Evolutionary conservation across 2,329 filamentous ascomycete genomes (phyloP), one percentile per base, ranked within the genome.

Genomic region (Clarireedia monteithiana): DNA sequence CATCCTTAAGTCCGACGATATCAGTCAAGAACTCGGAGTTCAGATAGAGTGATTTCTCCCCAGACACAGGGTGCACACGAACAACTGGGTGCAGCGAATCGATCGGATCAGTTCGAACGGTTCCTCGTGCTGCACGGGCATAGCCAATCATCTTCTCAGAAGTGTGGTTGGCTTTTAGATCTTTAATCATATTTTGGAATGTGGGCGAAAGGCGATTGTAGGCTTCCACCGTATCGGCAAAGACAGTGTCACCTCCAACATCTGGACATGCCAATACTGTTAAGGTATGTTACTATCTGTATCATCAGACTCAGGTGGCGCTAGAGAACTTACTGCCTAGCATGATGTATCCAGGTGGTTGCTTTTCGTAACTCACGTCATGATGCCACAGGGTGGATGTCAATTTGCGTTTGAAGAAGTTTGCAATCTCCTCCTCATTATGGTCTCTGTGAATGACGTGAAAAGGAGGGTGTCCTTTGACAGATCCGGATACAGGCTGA

Each of bases 21-120:
- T 80, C 76, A 4, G 78, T 75, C 0, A 84, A 86, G 75, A 88
- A 84, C 5, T 82, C 75, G 5, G 82, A 77, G 68, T 89, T 89
- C 1, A 89, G 84, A 75, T 80, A 89, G 0, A 89, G 74, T 0
- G 83, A 76, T 67, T 86, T 88, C 83, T 86, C 88, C 0, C 85
- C 85, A 0, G 85, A 89, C 0, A 82, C 85, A 0, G 86, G 86
- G 65, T 89, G 85, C 0, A 86, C 81, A 2, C 86, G 77, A 2
- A 89, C 85, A 7, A 89, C 68, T 0, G 85, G 84, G 66, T 89
- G 86, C 6, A 76, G 71, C 5, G 84, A 78, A 69, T 88, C 83
- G 17, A 89, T 71, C 0, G 82, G 80, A 51, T 83, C 67, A 4
- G 81, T 72, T 9, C 83, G 81, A 67, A 87, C 83, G 0, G 88